A percentile compares a stretch with the other conserved stretches of the same genome.
Conservation (phyloP, 2,329 filamentous ascomycete species). For the Aspergillus pseudonomiae region DNA sequence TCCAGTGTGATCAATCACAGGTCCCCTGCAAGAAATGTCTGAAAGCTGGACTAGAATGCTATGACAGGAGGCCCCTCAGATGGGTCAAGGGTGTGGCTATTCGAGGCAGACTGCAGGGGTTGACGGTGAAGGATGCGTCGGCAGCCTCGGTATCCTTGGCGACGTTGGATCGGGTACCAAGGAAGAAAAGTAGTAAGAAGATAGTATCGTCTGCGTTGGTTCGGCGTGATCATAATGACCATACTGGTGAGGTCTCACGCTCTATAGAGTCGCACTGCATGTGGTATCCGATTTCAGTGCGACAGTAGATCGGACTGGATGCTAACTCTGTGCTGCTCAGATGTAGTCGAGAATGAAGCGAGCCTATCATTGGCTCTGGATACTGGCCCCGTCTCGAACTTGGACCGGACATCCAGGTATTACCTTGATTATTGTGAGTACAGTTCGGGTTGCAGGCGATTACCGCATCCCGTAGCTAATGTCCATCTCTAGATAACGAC, state of each 20-base stretch:
- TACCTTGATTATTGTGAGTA: constrained; percentile 40
- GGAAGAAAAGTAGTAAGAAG: neutral
- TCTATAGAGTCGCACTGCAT: too few relatives aligned
- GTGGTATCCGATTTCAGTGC: neutral
- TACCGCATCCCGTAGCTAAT: neutral
- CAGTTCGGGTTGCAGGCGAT: too few relatives aligned
- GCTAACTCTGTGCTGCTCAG: neutral
- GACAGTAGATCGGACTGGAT: neutral
- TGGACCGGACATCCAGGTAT: constrained; percentile 29
- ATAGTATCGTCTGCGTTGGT: neutral
- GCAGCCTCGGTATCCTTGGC: neutral
- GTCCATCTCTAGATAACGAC: constrained; percentile 29
- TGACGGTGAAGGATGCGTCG: constrained; percentile 19
- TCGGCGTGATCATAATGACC: neutral
- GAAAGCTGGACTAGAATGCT: constrained; percentile 37
- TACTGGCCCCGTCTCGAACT: neutral
- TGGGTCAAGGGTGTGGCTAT: constrained; percentile 43
- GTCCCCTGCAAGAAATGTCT: constrained; percentile 37
- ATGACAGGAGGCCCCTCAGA: constrained; percentile 35
- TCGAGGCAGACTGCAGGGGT: constrained; percentile 35
- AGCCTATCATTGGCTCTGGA: neutral
- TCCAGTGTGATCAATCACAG: constrained; percentile 37
- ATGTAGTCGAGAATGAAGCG: neutral
- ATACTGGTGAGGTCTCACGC: neutral
- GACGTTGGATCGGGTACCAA: neutral